Percentiles rank a stretch among this genome's conserved stretches.
Evolutionary conservation across 2,329 filamentous ascomycete species (phyloP).

Genomic region (Ophiocordyceps sinensis): DNA sequence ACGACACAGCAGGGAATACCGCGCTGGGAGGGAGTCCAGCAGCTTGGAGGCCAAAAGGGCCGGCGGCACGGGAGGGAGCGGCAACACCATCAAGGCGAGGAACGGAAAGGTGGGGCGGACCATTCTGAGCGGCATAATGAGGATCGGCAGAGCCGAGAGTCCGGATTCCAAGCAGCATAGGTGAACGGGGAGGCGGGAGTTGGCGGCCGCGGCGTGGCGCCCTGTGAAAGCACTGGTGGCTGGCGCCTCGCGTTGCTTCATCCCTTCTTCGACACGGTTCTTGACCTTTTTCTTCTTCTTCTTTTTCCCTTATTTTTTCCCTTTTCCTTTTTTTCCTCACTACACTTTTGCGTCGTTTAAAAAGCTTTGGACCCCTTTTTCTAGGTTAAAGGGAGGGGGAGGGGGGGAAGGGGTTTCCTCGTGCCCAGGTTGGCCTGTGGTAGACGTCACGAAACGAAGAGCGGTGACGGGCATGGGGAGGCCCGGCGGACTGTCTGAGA

Average conservation of each 20-base stretch:
- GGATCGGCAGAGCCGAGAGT: conserved; percentile 26
- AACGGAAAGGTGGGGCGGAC: conserved; percentile 26
- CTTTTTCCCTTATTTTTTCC: neutral
- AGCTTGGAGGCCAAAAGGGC: conserved; percentile 5
- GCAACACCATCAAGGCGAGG: conserved; percentile 18
- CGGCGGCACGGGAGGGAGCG: conserved; percentile 6
- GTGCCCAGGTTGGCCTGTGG: no score
- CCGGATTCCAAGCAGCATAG: conserved; percentile 19
- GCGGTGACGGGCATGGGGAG: no score
- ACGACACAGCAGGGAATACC: conserved; percentile 18
- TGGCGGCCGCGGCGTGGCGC: no score
- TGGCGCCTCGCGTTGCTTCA: neutral
- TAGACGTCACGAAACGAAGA: no score
- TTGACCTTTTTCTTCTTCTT: neutral
- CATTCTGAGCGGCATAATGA: conserved; percentile 29
- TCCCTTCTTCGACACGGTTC: neutral
- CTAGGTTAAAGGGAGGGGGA: no score
- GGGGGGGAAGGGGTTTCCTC: no score
- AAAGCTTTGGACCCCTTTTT: no score
- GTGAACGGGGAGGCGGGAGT: neutral
- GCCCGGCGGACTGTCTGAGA: no score
- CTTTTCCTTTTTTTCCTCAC: neutral
- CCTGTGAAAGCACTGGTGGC: no score
- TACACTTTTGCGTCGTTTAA: neutral
- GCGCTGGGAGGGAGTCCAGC: conserved; percentile 8